Evolutionary conservation across 2,329 filamentous ascomycete species (phyloP).

Genomic region (Diaporthe nobilis): DNA sequence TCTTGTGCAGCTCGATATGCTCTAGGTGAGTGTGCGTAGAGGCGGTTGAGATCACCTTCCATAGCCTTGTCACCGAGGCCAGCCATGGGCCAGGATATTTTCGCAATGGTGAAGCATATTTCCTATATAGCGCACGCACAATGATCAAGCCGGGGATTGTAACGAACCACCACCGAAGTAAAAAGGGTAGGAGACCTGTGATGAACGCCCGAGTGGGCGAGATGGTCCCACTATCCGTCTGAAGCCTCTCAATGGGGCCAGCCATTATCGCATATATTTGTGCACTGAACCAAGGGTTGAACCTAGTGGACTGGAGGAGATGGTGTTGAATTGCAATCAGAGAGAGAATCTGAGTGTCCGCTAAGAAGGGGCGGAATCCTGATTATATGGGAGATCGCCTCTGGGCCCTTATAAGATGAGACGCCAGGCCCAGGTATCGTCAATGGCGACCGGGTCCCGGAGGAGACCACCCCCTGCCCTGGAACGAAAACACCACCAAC

Average conservation of each 20-base stretch:
- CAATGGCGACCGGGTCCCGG: background rate
- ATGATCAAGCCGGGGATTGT: slow-evolving; percentile 48
- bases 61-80: slow-evolving; percentile 55
- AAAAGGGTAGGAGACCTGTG: slow-evolving; percentile 42
- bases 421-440: background rate
- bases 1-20: slow-evolving; percentile 59
- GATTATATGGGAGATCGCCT: background rate
- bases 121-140: slow-evolving; percentile 48
- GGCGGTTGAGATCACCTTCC: slow-evolving; percentile 57
- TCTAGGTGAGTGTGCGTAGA: slow-evolving; percentile 58
- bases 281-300: slow-evolving; percentile 27
- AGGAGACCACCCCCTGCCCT: slow-evolving; percentile 1
- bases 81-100: slow-evolving; percentile 53
- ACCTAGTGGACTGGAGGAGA: background rate
- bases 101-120: slow-evolving; percentile 53
- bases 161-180: slow-evolving; percentile 50
- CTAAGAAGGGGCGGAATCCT: background rate
- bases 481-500: slow-evolving; percentile 8
- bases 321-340: background rate
- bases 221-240: slow-evolving; percentile 45
- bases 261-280: slow-evolving; percentile 44
- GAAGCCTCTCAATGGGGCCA: slow-evolving; percentile 44
- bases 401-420: slow-evolving; percentile 8
- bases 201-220: slow-evolving; percentile 47
- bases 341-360: background rate